phyloP scores from a whole-genome alignment of 2,329 filamentous ascomycete species.

The Monilinia aucupariae region DNA sequence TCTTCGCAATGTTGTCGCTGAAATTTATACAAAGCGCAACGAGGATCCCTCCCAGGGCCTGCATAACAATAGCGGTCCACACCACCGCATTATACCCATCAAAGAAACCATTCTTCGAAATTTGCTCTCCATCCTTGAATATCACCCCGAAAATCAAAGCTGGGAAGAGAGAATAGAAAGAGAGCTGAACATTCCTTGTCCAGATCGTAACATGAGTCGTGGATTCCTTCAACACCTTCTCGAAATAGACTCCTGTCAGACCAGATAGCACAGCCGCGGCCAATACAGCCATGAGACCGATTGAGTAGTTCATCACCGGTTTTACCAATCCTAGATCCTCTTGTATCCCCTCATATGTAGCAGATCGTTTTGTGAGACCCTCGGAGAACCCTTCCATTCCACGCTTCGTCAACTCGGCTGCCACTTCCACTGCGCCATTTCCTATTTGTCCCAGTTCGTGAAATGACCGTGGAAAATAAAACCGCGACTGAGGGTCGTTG shows the following conservation, averaged over 20 bases:
- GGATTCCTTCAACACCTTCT: constrained; percentile 89
- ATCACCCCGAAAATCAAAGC: constrained; percentile 81
- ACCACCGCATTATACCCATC: constrained; percentile 90
- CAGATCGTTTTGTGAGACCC: constrained; percentile 62
- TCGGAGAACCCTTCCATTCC: constrained; percentile 42
- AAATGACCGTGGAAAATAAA: constrained; percentile 71
- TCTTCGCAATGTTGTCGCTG: constrained; percentile 86
- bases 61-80: constrained; percentile 76
- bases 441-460: constrained; percentile 67
- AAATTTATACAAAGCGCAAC: constrained; percentile 76
- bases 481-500: constrained; percentile 49
- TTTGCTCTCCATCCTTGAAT: constrained; percentile 78
- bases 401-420: constrained; percentile 47
- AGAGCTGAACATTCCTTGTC: constrained; percentile 91
- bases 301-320: constrained; percentile 65
- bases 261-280: constrained; percentile 75
- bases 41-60: constrained; percentile 80
- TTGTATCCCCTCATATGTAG: constrained; percentile 85
- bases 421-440: constrained; percentile 46
- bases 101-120: constrained; percentile 84
- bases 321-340: constrained; percentile 49
- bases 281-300: constrained; percentile 74
- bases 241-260: constrained; percentile 78
- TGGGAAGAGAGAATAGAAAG: constrained; percentile 89
- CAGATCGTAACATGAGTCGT: constrained; percentile 71